Evolutionary conservation across 306 rosid species (phyloP).

Genomic region (Ziziphus jujuba): DNA sequence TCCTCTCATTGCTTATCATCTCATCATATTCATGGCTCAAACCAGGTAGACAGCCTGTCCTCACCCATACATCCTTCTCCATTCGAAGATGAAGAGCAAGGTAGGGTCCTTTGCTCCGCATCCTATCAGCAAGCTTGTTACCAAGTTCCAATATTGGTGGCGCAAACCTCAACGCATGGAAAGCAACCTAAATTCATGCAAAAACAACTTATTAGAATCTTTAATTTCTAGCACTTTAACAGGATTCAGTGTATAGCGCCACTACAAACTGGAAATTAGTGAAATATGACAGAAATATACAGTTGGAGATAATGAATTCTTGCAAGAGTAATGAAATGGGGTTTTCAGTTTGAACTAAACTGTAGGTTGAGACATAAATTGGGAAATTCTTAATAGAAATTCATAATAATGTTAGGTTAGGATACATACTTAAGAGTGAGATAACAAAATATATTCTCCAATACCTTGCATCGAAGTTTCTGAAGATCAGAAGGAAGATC

Average conservation of each 20-base stretch:
- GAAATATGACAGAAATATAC: too few relatives aligned
- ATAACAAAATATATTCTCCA: neutral
- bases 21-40: slow-evolving; percentile 68
- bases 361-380: too few relatives aligned
- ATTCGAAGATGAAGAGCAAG: slow-evolving; percentile 90
- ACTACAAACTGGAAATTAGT: too few relatives aligned
- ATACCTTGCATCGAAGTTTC: slow-evolving; percentile 96
- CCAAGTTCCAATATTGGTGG: slow-evolving; percentile 78
- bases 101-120: slow-evolving; percentile 87
- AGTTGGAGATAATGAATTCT: too few relatives aligned
- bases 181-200: slow-evolving; percentile 74
- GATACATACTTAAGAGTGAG: neutral
- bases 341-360: too few relatives aligned
- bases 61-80: slow-evolving; percentile 99
- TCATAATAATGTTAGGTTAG: neutral
- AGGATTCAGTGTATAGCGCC: neutral
- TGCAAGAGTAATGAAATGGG: too few relatives aligned
- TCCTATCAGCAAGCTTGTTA: slow-evolving; percentile 69
- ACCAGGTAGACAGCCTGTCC: slow-evolving; percentile 97
- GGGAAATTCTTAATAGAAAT: too few relatives aligned
- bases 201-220: slow-evolving; percentile 21
- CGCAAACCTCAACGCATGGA: slow-evolving; percentile 88
- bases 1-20: slow-evolving; percentile 68
- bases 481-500: slow-evolving; percentile 98
- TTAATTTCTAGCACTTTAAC: slow-evolving; percentile 2